Conservation (phyloP, 2,329 filamentous ascomycete genomes). For the Colletotrichum echinochloae region DNA sequence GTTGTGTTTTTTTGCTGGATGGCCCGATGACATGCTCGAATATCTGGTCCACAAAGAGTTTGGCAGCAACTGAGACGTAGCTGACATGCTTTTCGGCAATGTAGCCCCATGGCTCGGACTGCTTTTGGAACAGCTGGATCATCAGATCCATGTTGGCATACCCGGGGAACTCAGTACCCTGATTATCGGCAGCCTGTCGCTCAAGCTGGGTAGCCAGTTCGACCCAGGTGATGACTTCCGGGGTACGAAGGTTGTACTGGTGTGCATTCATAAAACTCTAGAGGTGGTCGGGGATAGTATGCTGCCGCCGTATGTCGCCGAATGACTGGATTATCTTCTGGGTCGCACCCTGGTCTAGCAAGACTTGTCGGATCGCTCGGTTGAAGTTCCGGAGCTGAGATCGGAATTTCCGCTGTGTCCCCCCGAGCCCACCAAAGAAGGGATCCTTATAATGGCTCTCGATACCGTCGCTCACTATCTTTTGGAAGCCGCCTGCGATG, state of each 20-base stretch:
- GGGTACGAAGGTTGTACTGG: too few species aligned
- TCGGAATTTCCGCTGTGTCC: slow-evolving; percentile 45
- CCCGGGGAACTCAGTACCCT: slow-evolving; percentile 56
- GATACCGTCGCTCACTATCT: slow-evolving; percentile 46
- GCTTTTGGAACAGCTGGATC: slow-evolving; percentile 54
- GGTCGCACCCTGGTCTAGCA: slow-evolving; percentile 45
- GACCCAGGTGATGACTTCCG: slow-evolving; percentile 21
- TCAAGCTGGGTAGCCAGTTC: slow-evolving; percentile 48
- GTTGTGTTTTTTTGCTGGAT: slow-evolving; percentile 38
- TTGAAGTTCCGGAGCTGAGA: slow-evolving; percentile 49
- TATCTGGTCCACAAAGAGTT: slow-evolving; percentile 53
- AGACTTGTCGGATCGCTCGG: slow-evolving; percentile 46
- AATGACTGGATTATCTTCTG: slow-evolving; percentile 34
- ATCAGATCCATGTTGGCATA: slow-evolving; percentile 52
- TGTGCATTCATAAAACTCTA: too few species aligned
- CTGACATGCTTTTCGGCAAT: slow-evolving; percentile 54
- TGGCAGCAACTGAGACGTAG: slow-evolving; percentile 46
- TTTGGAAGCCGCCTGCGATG: slow-evolving; percentile 52
- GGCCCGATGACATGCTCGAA: slow-evolving; percentile 44
- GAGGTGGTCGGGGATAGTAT: too few species aligned
- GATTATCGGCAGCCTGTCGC: slow-evolving; percentile 50
- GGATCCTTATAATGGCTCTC: slow-evolving; percentile 48
- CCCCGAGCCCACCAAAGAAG: slow-evolving; percentile 51
- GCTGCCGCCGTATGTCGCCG: too few species aligned
- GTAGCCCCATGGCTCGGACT: slow-evolving; percentile 53